Evolutionary conservation across 1,139 yeast species (phyloP).

Genomic region (Yamadazyma taylorii): DNA sequence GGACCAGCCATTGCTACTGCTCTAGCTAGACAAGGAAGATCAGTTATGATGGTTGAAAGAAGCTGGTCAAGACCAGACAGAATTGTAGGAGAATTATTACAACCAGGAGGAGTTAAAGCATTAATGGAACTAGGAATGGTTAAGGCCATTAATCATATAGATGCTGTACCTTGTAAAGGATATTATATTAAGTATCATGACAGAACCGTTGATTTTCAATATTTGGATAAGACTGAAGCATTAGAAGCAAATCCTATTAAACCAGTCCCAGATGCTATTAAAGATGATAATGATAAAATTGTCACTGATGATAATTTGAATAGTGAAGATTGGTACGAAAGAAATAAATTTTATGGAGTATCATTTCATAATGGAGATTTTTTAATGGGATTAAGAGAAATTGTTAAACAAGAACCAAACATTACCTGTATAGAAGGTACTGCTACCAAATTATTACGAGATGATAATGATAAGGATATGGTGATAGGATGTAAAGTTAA

Average conservation of each 20-base stretch:
- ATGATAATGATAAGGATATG: conserved; percentile 46
- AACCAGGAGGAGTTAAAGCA: conserved; percentile 91
- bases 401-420: conserved; percentile 66
- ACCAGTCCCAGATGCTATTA: conserved; percentile 56
- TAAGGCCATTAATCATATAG: conserved; percentile 75
- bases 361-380: conserved; percentile 93
- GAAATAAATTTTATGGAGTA: conserved; percentile 68
- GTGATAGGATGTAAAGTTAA: conserved; percentile 69
- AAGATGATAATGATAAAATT: conserved; percentile 56
- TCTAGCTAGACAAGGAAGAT: conserved; percentile 85
- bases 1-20: conserved; percentile 94
- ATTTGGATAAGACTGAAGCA: conserved; percentile 62
- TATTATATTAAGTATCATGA: conserved; percentile 74
- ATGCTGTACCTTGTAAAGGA: conserved; percentile 76
- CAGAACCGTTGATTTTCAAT: conserved; percentile 58
- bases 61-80: conserved; percentile 93
- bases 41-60: conserved; percentile 74
- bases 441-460: conserved; percentile 61
- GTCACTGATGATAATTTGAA: conserved; percentile 49
- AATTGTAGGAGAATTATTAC: conserved; percentile 95
- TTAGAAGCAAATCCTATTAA: conserved; percentile 41
- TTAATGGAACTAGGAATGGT: conserved; percentile 79
- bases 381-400: conserved; percentile 69
- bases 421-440: conserved; percentile 82
- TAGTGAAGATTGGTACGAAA: conserved; percentile 56